Conservation (phyloP, 1,284 basidiomycete genomes). For the Ustilago tritici region DNA sequence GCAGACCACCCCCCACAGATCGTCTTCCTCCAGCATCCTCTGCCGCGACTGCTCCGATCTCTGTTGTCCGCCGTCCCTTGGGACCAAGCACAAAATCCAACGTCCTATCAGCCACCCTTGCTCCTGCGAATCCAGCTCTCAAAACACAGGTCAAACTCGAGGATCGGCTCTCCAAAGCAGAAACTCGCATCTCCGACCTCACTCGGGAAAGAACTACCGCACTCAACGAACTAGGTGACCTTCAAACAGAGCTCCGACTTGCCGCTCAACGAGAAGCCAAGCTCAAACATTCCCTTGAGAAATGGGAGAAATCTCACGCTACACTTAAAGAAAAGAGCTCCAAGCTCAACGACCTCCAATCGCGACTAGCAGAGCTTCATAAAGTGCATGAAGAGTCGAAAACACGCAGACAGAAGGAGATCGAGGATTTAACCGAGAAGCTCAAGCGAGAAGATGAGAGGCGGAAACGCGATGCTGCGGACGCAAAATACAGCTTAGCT, state of each 20-base stretch:
- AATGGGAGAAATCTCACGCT: constrained; percentile 44
- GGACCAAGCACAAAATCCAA: constrained; percentile 41
- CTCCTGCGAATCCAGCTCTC: constrained; percentile 6
- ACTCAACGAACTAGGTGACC: constrained; percentile 42
- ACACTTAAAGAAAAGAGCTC: constrained; percentile 45
- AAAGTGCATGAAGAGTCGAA: constrained; percentile 50
- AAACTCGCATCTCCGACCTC: constrained; percentile 34
- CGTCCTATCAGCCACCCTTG: constrained; percentile 8
- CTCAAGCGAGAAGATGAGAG: constrained; percentile 26
- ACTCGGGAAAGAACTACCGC: constrained; percentile 28
- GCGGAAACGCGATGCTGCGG: constrained; percentile 24
- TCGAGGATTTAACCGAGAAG: constrained; percentile 33
- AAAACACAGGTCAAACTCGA: constrained; percentile 43
- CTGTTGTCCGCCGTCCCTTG: constrained; percentile 35
- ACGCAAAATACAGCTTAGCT: constrained; percentile 12
- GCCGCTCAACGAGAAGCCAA: constrained; percentile 50
- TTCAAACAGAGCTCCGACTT: constrained; percentile 49
- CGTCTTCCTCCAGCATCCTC: not conserved
- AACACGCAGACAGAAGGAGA: constrained; percentile 40
- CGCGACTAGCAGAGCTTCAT: constrained; percentile 39
- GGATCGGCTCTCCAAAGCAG: constrained; percentile 33
- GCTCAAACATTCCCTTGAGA: constrained; percentile 40
- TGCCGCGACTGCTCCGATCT: constrained; percentile 18
- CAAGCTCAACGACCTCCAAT: constrained; percentile 32
- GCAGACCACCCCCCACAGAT: constrained; percentile 9